Percentiles rank a stretch among this genome's conserved stretches.
Evolutionary conservation across 1,284 basidiomycete genomes (phyloP).

Genomic region (Neonothopanus nambi): DNA sequence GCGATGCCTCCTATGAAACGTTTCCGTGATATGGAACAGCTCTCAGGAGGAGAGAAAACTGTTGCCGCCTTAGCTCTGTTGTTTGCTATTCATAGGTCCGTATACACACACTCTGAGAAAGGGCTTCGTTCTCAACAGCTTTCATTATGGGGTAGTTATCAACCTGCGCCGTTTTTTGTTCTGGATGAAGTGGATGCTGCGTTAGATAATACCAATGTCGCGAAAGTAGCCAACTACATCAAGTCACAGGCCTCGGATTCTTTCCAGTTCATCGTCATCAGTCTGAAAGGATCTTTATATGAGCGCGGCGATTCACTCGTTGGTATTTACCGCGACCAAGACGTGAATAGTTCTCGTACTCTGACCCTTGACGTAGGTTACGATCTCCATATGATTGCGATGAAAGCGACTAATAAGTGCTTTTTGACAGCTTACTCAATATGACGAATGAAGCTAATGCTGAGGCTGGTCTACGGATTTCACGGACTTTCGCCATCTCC

Average conservation of each 20-base stretch:
- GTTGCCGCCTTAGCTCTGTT: constrained; percentile 95
- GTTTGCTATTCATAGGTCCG: constrained; percentile 92
- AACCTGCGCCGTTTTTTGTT: constrained; percentile 98
- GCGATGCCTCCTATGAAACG: constrained; percentile 99
- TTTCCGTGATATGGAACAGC: constrained; percentile 98
- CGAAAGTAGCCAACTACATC: constrained; percentile 91
- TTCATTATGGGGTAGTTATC: constrained; percentile 61
- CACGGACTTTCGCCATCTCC: background rate
- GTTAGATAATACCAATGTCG: constrained; percentile 93
- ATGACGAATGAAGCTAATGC: constrained; percentile 34
- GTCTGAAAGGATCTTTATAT: constrained; percentile 88
- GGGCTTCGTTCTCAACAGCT: too few species aligned
- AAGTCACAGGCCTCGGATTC: constrained; percentile 72
- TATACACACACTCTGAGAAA: background rate
- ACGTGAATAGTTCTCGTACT: constrained; percentile 86
- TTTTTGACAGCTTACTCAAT: constrained; percentile 35
- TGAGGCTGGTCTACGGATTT: background rate
- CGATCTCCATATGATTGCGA: background rate
- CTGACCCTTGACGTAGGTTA: constrained; percentile 86
- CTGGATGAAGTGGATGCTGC: constrained; percentile 98
- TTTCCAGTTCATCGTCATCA: constrained; percentile 98
- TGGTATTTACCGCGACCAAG: constrained; percentile 93
- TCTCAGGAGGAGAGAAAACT: constrained; percentile 98
- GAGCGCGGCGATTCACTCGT: constrained; percentile 91
- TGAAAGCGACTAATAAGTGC: background rate